These are phyloP conservation scores for Colletotrichum agaves DNA, from an alignment of 2,329 filamentous ascomycete genomes.

Conservation along the genomic window DNA sequence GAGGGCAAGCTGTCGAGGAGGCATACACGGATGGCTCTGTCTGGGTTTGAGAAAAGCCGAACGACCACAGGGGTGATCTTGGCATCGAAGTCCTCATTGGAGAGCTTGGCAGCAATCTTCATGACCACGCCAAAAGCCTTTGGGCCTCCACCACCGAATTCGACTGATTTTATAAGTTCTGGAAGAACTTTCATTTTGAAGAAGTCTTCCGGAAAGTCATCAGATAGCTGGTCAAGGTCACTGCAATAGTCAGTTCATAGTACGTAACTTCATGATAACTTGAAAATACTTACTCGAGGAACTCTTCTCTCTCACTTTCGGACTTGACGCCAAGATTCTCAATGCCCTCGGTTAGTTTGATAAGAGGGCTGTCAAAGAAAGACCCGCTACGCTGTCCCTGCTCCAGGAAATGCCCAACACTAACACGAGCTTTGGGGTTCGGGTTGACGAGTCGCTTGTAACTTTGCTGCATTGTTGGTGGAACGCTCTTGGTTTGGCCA, in stretches of 20 bases:
- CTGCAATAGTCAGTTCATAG: constrained; percentile 51
- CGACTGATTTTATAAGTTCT: constrained; percentile 97
- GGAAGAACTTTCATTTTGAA: constrained; percentile 97
- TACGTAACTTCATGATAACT: constrained; percentile 40
- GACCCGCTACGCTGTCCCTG: constrained; percentile 84
- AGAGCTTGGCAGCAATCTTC: constrained; percentile 89
- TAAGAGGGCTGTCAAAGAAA: constrained; percentile 93
- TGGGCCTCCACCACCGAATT: constrained; percentile 94
- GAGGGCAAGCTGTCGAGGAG: constrained; percentile 86
- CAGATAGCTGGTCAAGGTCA: constrained; percentile 85
- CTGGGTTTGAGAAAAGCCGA: constrained; percentile 88
- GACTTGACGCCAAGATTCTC: constrained; percentile 92
- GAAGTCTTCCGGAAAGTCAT: constrained; percentile 97
- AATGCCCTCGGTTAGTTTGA: constrained; percentile 91
- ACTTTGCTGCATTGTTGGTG: constrained; percentile 86
- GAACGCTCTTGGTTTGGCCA: constrained; percentile 86
- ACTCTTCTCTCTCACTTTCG: constrained; percentile 83
- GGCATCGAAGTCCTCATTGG: constrained; percentile 88
- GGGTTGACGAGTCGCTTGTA: constrained; percentile 91
- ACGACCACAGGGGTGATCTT: constrained; percentile 88
- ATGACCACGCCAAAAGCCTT: constrained; percentile 90
- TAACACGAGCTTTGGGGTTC: constrained; percentile 89
- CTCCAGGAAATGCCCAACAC: constrained; percentile 86
- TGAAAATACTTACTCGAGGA: constrained; percentile 69
- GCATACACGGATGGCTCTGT: constrained; percentile 91